phyloP scores from a whole-genome alignment of 805 yeast species.

The Lipomyces orientalis region DNA sequence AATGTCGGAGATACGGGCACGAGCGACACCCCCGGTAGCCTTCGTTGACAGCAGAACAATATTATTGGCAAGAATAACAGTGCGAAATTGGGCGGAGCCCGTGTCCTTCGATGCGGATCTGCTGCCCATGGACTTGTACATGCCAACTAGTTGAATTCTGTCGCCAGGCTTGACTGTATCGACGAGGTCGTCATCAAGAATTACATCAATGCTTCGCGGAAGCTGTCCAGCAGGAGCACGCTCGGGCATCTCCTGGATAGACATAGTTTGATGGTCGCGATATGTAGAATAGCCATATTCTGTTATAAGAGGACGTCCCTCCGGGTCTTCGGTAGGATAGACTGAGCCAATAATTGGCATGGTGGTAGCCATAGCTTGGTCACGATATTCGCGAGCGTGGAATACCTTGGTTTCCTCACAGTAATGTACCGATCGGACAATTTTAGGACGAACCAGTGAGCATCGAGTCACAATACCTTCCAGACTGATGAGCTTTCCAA shows the following conservation, averaged over 20 bases:
- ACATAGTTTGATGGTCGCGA: constrained; percentile 89
- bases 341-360: constrained; percentile 54
- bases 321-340: constrained; percentile 91
- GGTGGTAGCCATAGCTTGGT: constrained; percentile 68
- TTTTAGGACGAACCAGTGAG: constrained; percentile 90
- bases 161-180: constrained; percentile 95
- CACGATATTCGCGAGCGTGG: constrained; percentile 90
- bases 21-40: constrained; percentile 78
- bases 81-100: constrained; percentile 70
- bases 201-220: constrained; percentile 89
- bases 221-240: constrained; percentile 97
- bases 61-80: constrained; percentile 86
- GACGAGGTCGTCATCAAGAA: constrained; percentile 93
- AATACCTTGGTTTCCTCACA: constrained; percentile 83
- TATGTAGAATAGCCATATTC: constrained; percentile 93
- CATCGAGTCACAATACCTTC: constrained; percentile 97
- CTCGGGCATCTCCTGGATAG: constrained; percentile 98
- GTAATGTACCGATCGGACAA: constrained; percentile 89
- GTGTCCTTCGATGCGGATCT: constrained; percentile 51
- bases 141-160: constrained; percentile 91
- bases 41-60: constrained; percentile 87
- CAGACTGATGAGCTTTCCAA: constrained; percentile 82
- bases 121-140: constrained; percentile 82
- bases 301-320: constrained; percentile 84
- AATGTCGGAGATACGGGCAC: constrained; percentile 69